phyloP scores from a whole-genome alignment of 805 yeast species.

The Candida qinlingensis region DNA sequence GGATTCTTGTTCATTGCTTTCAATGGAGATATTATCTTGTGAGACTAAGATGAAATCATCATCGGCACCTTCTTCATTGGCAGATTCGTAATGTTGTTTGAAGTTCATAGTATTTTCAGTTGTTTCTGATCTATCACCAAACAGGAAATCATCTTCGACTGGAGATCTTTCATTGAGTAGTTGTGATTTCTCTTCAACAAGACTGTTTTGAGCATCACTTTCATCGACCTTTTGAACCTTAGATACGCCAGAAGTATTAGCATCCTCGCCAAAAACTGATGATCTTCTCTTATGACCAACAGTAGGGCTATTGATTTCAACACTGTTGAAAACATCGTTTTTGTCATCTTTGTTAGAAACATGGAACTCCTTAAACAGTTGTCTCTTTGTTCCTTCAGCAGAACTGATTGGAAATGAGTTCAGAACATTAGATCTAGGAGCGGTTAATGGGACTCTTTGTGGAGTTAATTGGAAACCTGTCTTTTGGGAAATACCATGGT shows the following conservation, averaged over 20 bases:
- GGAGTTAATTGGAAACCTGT: constrained; percentile 14
- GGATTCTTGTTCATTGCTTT: no score
- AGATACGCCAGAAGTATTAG: not conserved
- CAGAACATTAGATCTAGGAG: constrained; percentile 26
- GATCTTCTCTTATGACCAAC: constrained; percentile 10
- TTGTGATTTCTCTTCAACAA: not conserved
- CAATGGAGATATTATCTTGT: constrained; percentile 1
- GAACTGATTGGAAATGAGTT: constrained; percentile 19
- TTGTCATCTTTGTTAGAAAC: not conserved
- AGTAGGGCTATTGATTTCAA: not conserved
- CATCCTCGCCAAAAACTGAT: constrained; percentile 1
- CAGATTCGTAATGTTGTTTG: constrained; percentile 1
- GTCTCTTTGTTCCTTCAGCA: constrained; percentile 20
- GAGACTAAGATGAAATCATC: constrained; percentile 9
- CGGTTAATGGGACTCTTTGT: constrained; percentile 26
- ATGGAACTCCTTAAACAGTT: constrained; percentile 9
- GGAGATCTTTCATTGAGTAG: no score
- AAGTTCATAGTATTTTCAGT: no score
- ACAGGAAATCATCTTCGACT: not conserved
- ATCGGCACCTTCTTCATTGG: constrained; percentile 6
- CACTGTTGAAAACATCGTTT: not conserved
- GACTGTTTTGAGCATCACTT: not conserved
- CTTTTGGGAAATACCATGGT: constrained; percentile 2
- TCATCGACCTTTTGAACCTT: constrained; percentile 5
- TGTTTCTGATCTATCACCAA: no score